Base-by-base conservation (phyloP, 2,329 filamentous ascomycete genomes). In the Colletotrichum melonis region DNA sequence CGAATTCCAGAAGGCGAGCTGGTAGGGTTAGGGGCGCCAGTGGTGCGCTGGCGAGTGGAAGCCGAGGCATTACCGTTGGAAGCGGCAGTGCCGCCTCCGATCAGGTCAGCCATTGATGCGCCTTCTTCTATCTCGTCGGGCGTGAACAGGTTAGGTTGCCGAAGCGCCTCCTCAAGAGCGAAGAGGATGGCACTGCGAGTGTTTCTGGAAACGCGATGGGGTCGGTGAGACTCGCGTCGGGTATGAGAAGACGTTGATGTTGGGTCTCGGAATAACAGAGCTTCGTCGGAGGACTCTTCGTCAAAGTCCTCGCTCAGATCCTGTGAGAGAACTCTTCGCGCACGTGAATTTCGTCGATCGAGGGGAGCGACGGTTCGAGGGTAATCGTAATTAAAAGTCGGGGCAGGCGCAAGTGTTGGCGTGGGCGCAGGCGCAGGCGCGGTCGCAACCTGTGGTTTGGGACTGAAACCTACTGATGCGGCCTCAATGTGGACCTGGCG, bases 141-240 rank as follows among this genome's bases (percentile, higher is more conserved):
- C 9, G 95, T 97, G 84, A 98, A 97, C 62, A 91, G 87, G 76
- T 95, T 90, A 2, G 96, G 95, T 59, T 92, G 90, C 77, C 95
- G 93, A 77, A 98, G 89, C 49, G 94, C 95, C 86, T 97, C 95
- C 86, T 98, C 95, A 70, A 98, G 90, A 49, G 95, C 92, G 86
- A 94, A 98, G 78, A 97, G 92, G 81, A 99, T 95, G 49, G 97
- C 96, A 82, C 93, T 94, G 76, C 94, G 94, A 59, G 95, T 98
- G 76, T 94, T 92, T 78, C 91, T 92, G 60, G 95, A 98, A 82
- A 98, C 92, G 79, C 91, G 91, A 74, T 86, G 85, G 75, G 88
- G 87, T 55, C 85, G 82, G 67, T 84, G 81, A 63, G 81, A 79
- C 73, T 76, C 80, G 68, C 82, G 77, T 67, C 78, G 74, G 74